Base-by-base conservation (phyloP, 2,329 filamentous ascomycete species). In the Blastomyces parvus region DNA sequence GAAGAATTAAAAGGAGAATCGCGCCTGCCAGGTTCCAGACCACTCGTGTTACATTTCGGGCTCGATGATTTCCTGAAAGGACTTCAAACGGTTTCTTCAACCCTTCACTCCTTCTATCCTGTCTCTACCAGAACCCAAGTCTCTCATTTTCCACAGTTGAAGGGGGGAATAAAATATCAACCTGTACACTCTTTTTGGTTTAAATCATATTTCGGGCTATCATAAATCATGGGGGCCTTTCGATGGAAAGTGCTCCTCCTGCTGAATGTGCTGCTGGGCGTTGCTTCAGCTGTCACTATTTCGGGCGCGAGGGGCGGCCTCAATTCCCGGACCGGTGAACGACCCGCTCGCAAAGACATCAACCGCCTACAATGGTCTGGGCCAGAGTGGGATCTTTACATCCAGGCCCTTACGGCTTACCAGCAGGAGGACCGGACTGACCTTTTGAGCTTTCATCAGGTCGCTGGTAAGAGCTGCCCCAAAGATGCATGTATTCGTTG, bases 361-460 rank as follows among this genome's bases (percentile, higher is more conserved):
- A 81, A 87, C 56, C 78, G 88, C 48, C 79, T 95, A 68, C 79
- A 84, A 66, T 76, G 82, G 62, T 82, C 89, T 64, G 74, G 79
- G 19, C 72, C 81, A 9, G 85, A 90, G 69, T 82, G 83, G 85
- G 90, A 89, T 71, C 76, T 95, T 64, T 95, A 88, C 74, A 79
- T 95, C 33, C 82, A 93, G 59, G 88, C 87, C 14, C 81, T 94
- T 69, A 84, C 84, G 72, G 85, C 86, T 77, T 85, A 93, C 78
- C 86, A 90, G 75, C 82, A 80, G 65, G 84, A 84, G 63, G 78
- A 86, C 66, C 87, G 91, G 75, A 78, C 80, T 38, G 79, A 85
- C 65, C 80, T 81, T 62, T 79, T 88, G 46, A 93, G 90, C 50
- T 94, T 86, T 79, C 95, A 91, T 76, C 85, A 90, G 70, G 83